Conservation (phyloP, 768 basidiomycete genomes). For the Asterophora parasitica region DNA sequence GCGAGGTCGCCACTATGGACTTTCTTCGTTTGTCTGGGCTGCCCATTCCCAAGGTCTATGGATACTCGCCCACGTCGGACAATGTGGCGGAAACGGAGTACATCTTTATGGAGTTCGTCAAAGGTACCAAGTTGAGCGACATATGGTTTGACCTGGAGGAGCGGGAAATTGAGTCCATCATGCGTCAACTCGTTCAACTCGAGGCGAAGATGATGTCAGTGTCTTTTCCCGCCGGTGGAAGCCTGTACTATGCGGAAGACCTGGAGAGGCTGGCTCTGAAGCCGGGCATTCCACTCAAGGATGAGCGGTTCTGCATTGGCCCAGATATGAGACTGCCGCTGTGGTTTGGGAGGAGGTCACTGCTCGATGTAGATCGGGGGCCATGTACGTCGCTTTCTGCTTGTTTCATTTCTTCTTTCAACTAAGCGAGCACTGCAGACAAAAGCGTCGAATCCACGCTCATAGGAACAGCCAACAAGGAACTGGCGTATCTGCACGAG, state of each 20-base stretch:
- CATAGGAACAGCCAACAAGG: constrained; percentile 38
- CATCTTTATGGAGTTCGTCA: constrained; percentile 41
- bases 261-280: constrained; percentile 41
- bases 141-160: constrained; percentile 35
- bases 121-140: constrained; percentile 37
- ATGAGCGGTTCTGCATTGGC: too few relatives aligned
- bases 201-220: constrained; percentile 46
- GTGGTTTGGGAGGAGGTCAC: too few relatives aligned
- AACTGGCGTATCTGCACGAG: constrained; percentile 40
- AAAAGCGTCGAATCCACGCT: constrained; percentile 38
- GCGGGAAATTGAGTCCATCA: constrained; percentile 34
- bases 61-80: constrained; percentile 34
- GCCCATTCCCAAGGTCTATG: constrained; percentile 38
- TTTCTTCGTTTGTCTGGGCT: constrained; percentile 34
- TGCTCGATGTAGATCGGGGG: too few relatives aligned
- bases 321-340: too few relatives aligned
- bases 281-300: too few relatives aligned
- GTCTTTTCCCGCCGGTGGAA: constrained; percentile 45
- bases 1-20: constrained; percentile 42
- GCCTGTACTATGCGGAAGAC: constrained; percentile 52
- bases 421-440: too few relatives aligned
- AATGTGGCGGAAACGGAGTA: constrained; percentile 39
- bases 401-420: too few relatives aligned
- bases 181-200: constrained; percentile 41
- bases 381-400: too few relatives aligned